Percentiles rank a stretch among this genome's conserved stretches.
Conservation (phyloP, 768 basidiomycete genomes). For the Leccinum disarticulatum region DNA sequence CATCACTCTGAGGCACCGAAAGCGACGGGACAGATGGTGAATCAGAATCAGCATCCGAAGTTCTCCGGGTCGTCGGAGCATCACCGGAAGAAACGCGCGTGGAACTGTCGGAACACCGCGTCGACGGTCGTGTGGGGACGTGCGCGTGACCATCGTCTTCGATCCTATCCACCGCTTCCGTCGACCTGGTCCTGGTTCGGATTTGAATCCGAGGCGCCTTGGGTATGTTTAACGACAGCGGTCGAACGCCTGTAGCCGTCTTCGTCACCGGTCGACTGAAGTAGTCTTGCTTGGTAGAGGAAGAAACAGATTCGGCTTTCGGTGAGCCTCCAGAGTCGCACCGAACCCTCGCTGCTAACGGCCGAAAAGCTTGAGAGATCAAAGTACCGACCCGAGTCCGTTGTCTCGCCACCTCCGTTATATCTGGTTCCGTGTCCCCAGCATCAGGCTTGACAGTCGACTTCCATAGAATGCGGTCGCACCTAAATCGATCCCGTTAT, state of each 20-base stretch:
- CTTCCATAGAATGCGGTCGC: constrained; percentile 84
- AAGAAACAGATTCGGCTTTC: constrained; percentile 22
- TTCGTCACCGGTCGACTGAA: constrained; percentile 21
- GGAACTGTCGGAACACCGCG: constrained; percentile 14
- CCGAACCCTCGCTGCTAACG: constrained; percentile 40
- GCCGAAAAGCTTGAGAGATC: constrained; percentile 53
- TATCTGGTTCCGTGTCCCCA: constrained; percentile 41
- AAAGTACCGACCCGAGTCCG: constrained; percentile 54
- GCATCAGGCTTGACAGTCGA: constrained; percentile 56
- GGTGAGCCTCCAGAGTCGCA: constrained; percentile 38
- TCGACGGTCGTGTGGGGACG: constrained; percentile 9
- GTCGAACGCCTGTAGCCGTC: constrained; percentile 12
- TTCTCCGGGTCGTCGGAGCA: constrained; percentile 4
- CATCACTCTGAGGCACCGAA: constrained; percentile 12
- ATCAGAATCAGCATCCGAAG: constrained; percentile 9
- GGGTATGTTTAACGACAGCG: constrained; percentile 22
- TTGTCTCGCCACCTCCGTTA: constrained; percentile 31
- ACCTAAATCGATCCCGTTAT: constrained; percentile 46
- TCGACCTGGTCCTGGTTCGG: constrained; percentile 26
- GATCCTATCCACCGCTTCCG: constrained; percentile 25
- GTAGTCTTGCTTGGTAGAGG: constrained; percentile 21
- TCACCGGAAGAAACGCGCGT: constrained; percentile 19
- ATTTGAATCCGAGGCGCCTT: constrained; percentile 18
- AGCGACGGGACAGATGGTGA: constrained; percentile 15
- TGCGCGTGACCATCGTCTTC: neutral